Evolutionary conservation across 2,329 filamentous ascomycete species (phyloP), one percentile per base, ranked within the genome.

Genomic region (Ophiostoma pallidulum): DNA sequence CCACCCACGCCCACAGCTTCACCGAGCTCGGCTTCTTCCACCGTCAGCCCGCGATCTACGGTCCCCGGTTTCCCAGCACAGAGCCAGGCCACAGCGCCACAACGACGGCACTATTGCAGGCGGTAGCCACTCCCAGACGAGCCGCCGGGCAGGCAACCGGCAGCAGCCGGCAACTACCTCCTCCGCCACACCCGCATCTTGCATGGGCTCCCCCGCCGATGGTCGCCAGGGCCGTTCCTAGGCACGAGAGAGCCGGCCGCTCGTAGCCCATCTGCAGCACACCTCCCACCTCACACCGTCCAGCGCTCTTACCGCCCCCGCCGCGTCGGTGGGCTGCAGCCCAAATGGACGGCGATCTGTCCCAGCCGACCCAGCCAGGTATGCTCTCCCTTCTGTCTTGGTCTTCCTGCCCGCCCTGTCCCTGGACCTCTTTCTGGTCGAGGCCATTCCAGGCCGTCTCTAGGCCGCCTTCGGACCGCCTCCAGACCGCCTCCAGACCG

Each of bases 351-450:
- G 44, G 42, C 31, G 53, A 53, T n/a, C 32, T 47, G 33, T 55
- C 53, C 22, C 53, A 55, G 42, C 53, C 52, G 26, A 55, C 53
- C 8, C 53, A 55, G 43, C 53, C 44, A 51, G 53, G 53, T 54
- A 40, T 14, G 35, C 26, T 5, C 28, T 7, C 7, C 26, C 22
- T n/a, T 4, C 32, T 10, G 8, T 8, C 24, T 26, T 22, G 10
- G 32, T 28, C 4, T 19, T 9, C 7, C 32, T 16, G 8, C 7
- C 4, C n/a, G n/a, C n/a, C n/a, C n/a, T n/a, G n/a, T n/a, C n/a
- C n/a, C n/a, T n/a, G n/a, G n/a, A n/a, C n/a, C n/a, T n/a, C n/a
- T n/a, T n/a, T n/a, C n/a, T n/a, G n/a, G n/a, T n/a, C n/a, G n/a
- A n/a, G n/a, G n/a, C n/a, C n/a, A n/a, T n/a, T n/a, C n/a, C n/a